Evolutionary conservation across 2,329 filamentous ascomycete species (phyloP).

Genomic region (Botryotinia narcissicola): DNA sequence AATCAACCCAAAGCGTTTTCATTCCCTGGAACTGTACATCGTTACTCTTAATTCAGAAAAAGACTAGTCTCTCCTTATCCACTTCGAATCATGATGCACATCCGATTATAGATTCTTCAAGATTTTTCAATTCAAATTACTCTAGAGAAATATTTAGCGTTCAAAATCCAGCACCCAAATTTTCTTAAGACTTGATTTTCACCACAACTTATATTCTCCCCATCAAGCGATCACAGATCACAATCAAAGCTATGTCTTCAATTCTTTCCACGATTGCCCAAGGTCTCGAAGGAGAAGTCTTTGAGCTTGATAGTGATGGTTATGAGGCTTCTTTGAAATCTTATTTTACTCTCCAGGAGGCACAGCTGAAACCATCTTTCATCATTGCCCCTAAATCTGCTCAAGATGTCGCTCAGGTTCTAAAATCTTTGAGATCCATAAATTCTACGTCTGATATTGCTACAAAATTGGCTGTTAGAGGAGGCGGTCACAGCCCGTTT

Average conservation of each 20-base stretch:
- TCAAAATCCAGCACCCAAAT: too few relatives aligned
- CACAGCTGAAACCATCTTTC: slow-evolving; percentile 25
- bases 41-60: too few relatives aligned
- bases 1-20: too few relatives aligned
- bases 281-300: not conserved
- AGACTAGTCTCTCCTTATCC: too few relatives aligned
- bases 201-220: too few relatives aligned
- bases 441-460: slow-evolving; percentile 15
- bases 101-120: too few relatives aligned
- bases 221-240: too few relatives aligned
- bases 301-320: not conserved
- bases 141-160: too few relatives aligned
- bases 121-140: too few relatives aligned
- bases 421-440: slow-evolving; percentile 20
- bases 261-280: not conserved
- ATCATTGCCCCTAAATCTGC: slow-evolving; percentile 26
- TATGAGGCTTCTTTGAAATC: not conserved
- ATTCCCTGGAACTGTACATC: too few relatives aligned
- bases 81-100: too few relatives aligned
- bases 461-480: slow-evolving; percentile 30
- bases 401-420: slow-evolving; percentile 25
- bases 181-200: too few relatives aligned
- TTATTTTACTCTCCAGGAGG: slow-evolving; percentile 23
- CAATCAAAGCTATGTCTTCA: not conserved
- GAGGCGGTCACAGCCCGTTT: slow-evolving; percentile 29